Conservation (phyloP, 2,329 filamentous ascomycete species). For the Aspergillus pseudoviridinutans region DNA sequence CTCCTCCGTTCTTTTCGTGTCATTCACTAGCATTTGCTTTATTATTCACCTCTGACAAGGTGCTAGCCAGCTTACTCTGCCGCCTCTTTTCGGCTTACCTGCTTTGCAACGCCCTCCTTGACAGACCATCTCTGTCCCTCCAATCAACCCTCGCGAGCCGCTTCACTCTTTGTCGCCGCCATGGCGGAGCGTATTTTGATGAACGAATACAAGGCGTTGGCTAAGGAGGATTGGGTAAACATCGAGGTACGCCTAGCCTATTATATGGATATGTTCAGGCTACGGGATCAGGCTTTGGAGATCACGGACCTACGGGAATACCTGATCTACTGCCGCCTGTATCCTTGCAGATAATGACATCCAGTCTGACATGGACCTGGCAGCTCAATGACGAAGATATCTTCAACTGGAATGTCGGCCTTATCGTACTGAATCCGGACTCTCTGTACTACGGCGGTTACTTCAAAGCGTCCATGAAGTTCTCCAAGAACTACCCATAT, state of each 20-base stretch:
- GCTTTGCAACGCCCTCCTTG: background rate
- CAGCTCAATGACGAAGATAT: conserved; percentile 78
- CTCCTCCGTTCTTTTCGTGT: background rate
- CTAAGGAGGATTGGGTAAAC: conserved; percentile 90
- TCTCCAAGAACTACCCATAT: conserved; percentile 85
- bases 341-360: background rate
- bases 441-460: conserved; percentile 91
- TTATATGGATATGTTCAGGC: background rate
- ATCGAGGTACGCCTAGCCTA: conserved; percentile 62
- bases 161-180: conserved; percentile 4
- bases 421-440: conserved; percentile 90
- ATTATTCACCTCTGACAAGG: background rate
- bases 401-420: conserved; percentile 78
- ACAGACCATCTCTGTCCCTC: background rate
- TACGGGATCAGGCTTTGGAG: background rate
- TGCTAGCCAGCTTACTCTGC: background rate
- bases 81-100: background rate
- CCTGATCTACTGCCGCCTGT: background rate
- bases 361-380: background rate
- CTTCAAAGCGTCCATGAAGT: conserved; percentile 84
- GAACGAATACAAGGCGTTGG: conserved; percentile 77
- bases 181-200: conserved; percentile 77
- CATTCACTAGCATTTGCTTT: background rate
- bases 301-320: background rate
- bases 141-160: conserved; percentile 4